A percentile compares a stretch with the other conserved stretches of the same genome.
phyloP scores from a whole-genome alignment of 1,139 yeast species.

The Candida sojae region DNA sequence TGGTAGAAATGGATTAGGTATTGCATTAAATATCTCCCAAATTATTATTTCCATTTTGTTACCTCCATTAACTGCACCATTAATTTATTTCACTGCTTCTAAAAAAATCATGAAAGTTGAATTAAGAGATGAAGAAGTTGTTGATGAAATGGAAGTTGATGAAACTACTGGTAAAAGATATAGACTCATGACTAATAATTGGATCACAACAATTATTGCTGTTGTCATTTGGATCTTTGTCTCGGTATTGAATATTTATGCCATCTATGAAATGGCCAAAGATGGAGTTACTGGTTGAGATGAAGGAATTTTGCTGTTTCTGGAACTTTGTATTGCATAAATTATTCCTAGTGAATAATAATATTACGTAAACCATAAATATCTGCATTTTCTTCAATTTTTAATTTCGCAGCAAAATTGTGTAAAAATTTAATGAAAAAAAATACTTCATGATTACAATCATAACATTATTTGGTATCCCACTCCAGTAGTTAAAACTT shows the following conservation, averaged over 20 bases:
- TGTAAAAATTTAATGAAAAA: too few species aligned
- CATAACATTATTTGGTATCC: too few species aligned
- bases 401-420: too few species aligned
- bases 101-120: conserved; percentile 62
- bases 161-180: conserved; percentile 21
- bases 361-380: too few species aligned
- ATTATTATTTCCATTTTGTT: conserved; percentile 70
- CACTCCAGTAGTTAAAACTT: too few species aligned
- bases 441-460: too few species aligned
- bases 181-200: conserved; percentile 60
- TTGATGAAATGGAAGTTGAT: conserved; percentile 12
- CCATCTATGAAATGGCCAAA: conserved; percentile 62
- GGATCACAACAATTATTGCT: conserved; percentile 54
- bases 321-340: too few species aligned
- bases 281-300: conserved; percentile 34
- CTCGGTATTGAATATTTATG: conserved; percentile 64
- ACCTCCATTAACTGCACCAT: conserved; percentile 77
- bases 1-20: conserved; percentile 64
- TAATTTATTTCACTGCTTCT: conserved; percentile 70
- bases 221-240: conserved; percentile 64
- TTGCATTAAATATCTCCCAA: conserved; percentile 73
- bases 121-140: conserved; percentile 19
- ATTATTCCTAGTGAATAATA: too few species aligned
- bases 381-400: too few species aligned
- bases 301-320: too few species aligned